Percentiles rank a stretch among this genome's conserved stretches.
Evolutionary conservation across 2,329 filamentous ascomycete species (phyloP).

Genomic region (Spiromastix sp.): DNA sequence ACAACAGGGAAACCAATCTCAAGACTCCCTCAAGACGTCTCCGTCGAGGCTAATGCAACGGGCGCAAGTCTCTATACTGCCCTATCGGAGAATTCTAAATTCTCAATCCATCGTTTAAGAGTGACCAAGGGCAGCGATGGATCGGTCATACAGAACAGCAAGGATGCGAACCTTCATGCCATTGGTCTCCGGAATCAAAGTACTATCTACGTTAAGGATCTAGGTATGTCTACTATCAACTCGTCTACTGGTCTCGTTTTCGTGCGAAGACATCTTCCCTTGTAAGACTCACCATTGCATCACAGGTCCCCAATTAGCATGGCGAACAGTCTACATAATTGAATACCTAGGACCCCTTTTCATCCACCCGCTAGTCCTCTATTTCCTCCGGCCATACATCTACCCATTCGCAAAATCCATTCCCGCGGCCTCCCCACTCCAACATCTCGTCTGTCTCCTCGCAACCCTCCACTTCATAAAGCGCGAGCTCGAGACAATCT

Average conservation of each 20-base stretch:
- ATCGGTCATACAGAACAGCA: slow-evolving; percentile 44
- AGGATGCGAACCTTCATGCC: slow-evolving; percentile 41
- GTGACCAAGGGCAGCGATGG: slow-evolving; percentile 57
- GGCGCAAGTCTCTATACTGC: slow-evolving; percentile 47
- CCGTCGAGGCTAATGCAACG: slow-evolving; percentile 40
- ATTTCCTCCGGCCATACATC: slow-evolving; percentile 56
- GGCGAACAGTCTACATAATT: slow-evolving; percentile 88
- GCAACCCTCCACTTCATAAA: slow-evolving; percentile 81
- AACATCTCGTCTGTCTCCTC: slow-evolving; percentile 64
- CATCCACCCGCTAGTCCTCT: slow-evolving; percentile 67
- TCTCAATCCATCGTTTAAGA: slow-evolving; percentile 49
- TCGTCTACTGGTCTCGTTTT: neutral
- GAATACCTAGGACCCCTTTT: slow-evolving; percentile 90
- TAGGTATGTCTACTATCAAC: slow-evolving; percentile 66
- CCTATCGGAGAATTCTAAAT: slow-evolving; percentile 44
- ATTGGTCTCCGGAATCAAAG: slow-evolving; percentile 50
- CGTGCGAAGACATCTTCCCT: neutral
- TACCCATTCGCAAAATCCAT: slow-evolving; percentile 46
- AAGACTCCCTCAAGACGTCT: slow-evolving; percentile 47
- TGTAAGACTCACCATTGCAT: too few relatives aligned
- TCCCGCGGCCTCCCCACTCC: slow-evolving; percentile 49
- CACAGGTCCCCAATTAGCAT: slow-evolving; percentile 77
- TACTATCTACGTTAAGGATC: slow-evolving; percentile 76
- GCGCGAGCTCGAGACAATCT: slow-evolving; percentile 88
- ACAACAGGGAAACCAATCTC: slow-evolving; percentile 50